phyloP scores from a whole-genome alignment of 2,329 filamentous ascomycete species.

The Cladosporium sp. region DNA sequence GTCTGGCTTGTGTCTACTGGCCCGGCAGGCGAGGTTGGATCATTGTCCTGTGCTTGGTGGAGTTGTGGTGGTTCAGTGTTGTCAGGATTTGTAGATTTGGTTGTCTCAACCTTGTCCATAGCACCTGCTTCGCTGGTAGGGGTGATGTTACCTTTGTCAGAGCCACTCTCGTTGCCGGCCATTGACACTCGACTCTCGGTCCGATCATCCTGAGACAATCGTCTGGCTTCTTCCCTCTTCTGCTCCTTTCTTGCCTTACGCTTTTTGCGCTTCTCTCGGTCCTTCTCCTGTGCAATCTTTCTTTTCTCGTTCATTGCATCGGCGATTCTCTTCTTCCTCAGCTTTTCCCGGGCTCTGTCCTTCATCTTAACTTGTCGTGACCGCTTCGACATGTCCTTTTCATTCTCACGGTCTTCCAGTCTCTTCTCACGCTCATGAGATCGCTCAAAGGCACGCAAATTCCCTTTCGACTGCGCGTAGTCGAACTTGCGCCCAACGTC shows the following conservation, averaged over 20 bases:
- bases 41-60: neutral
- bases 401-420: constrained; percentile 31
- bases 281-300: constrained; percentile 16
- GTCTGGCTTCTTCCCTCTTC: constrained; percentile 12
- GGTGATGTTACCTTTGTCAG: neutral
- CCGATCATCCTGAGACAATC: neutral
- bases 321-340: constrained; percentile 17
- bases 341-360: constrained; percentile 33
- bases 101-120: neutral
- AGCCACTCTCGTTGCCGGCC: neutral
- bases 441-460: constrained; percentile 49
- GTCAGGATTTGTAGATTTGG: neutral
- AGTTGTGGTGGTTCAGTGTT: neutral
- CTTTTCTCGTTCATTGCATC: constrained; percentile 18
- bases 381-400: constrained; percentile 35
- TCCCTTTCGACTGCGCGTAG: constrained; percentile 64
- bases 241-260: constrained; percentile 12
- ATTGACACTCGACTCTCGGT: neutral
- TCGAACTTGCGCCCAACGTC: constrained; percentile 68
- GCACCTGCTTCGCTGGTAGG: neutral
- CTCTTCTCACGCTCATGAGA: constrained; percentile 38
- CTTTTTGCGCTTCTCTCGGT: constrained; percentile 1
- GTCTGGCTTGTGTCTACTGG: neutral
- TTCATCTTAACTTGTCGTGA: constrained; percentile 36
- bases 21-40: neutral